phyloP scores from a whole-genome alignment of 2,329 filamentous ascomycete species.

The Metarhizium robertsii region DNA sequence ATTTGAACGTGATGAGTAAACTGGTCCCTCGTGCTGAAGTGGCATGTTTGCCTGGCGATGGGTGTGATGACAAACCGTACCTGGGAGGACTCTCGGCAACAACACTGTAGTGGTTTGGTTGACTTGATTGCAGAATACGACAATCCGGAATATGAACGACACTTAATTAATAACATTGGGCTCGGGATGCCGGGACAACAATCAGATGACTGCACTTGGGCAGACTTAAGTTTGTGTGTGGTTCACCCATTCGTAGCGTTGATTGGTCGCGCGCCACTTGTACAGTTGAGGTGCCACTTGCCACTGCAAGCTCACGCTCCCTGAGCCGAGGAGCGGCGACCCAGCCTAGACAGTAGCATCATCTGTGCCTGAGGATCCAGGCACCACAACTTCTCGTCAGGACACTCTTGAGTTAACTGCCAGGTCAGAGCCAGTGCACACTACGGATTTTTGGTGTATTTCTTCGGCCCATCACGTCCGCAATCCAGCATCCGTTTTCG shows the following conservation, averaged over 20 bases:
- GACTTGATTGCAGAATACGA: not conserved
- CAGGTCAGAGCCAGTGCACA: not conserved
- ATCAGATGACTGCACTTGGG: not conserved
- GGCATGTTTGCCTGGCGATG: not conserved
- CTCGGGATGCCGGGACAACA: not conserved
- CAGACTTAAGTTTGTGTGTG: not conserved
- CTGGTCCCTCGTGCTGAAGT: not conserved
- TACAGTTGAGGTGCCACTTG: too few relatives aligned
- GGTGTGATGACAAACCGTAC: not conserved
- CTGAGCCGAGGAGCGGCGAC: not conserved
- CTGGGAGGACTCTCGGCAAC: not conserved
- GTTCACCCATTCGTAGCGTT: not conserved
- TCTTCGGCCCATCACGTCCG: slow-evolving; percentile 4
- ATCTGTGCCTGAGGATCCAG: slow-evolving; percentile 16
- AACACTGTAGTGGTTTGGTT: not conserved
- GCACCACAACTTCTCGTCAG: slow-evolving; percentile 4
- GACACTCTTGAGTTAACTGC: not conserved
- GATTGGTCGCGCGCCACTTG: too few relatives aligned
- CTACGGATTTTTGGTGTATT: not conserved
- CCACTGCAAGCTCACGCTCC: not conserved
- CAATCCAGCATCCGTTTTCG: slow-evolving; percentile 8
- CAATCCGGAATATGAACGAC: too few relatives aligned
- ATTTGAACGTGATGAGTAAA: not conserved
- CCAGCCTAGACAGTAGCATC: too few relatives aligned
- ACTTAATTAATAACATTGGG: not conserved